Conservation (phyloP, 2,329 filamentous ascomycete genomes). For the Magnaporthiopsis rhizophila region DNA sequence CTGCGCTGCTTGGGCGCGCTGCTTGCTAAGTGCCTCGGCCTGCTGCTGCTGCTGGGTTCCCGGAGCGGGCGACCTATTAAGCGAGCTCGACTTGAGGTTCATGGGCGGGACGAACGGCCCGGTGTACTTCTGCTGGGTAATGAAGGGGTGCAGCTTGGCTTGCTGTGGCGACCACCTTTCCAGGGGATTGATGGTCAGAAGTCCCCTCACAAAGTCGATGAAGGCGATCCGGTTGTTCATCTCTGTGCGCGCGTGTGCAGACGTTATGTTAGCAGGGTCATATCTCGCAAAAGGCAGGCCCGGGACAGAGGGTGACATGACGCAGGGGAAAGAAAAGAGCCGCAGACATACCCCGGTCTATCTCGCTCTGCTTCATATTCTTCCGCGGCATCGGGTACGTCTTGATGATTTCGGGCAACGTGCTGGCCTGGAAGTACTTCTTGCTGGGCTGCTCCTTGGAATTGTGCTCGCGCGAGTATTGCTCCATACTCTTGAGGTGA, state of each 20-base stretch:
- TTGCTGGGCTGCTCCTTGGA: constrained; percentile 99
- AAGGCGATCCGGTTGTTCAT: constrained; percentile 97
- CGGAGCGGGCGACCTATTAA: constrained; percentile 81
- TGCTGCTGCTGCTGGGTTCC: constrained; percentile 95
- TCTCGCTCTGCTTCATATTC: constrained; percentile 97
- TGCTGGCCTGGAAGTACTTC: constrained; percentile 96
- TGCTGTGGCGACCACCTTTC: constrained; percentile 98
- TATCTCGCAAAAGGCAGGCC: background rate
- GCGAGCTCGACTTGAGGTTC: constrained; percentile 83
- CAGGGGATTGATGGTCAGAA: constrained; percentile 89
- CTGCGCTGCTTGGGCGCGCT: constrained; percentile 69
- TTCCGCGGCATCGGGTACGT: constrained; percentile 97
- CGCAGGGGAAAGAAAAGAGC: constrained; percentile 6
- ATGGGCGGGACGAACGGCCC: constrained; percentile 94
- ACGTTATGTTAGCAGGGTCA: background rate
- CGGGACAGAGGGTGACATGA: background rate
- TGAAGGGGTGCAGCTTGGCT: constrained; percentile 94
- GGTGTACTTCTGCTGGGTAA: constrained; percentile 95
- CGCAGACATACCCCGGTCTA: constrained; percentile 72
- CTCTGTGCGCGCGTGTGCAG: constrained; percentile 48
- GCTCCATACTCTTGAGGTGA: constrained; percentile 92
- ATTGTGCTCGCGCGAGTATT: constrained; percentile 90
- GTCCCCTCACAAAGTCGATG: constrained; percentile 92
- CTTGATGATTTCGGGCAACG: constrained; percentile 92
- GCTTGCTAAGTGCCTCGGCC: constrained; percentile 88